These are phyloP conservation scores for Leucosporidium yakuticum DNA, from an alignment of 768 basidiomycete species.

Conservation along the genomic window DNA sequence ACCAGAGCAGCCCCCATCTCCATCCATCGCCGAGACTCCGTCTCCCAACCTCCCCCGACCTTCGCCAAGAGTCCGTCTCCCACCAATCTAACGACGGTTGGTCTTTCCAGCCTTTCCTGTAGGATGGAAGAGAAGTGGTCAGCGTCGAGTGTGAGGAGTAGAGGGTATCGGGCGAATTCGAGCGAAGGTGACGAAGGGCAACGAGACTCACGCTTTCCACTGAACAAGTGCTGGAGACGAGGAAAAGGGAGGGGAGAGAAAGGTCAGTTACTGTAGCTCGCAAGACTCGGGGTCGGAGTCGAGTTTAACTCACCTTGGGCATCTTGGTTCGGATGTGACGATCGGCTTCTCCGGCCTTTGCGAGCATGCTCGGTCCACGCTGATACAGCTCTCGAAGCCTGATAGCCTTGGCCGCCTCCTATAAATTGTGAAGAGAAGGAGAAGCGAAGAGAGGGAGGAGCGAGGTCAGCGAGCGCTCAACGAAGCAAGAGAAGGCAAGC, in stretches of 20 bases:
- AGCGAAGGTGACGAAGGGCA: not conserved
- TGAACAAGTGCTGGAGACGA: conserved; percentile 56
- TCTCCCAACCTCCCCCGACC: too few relatives aligned
- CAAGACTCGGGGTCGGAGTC: too few relatives aligned
- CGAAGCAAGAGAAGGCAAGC: not conserved
- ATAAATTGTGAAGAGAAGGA: conserved; percentile 22
- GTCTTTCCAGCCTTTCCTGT: conserved; percentile 63
- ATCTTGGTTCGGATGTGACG: conserved; percentile 50
- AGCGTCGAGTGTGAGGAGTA: not conserved
- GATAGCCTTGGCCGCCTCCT: conserved; percentile 75
- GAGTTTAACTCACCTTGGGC: conserved; percentile 53
- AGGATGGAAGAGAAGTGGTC: not conserved
- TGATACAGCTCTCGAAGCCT: conserved; percentile 81
- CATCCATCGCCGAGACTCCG: not conserved
- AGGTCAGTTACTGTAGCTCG: too few relatives aligned
- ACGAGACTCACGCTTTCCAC: conserved; percentile 62
- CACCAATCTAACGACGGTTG: conserved; percentile 47
- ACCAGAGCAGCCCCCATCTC: not conserved
- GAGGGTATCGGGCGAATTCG: too few relatives aligned
- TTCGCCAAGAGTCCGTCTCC: not conserved
- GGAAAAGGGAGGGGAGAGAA: too few relatives aligned
- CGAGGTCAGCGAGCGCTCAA: conserved; percentile 1
- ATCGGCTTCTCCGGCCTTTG: conserved; percentile 86
- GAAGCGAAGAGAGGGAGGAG: conserved; percentile 11
- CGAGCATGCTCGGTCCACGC: conserved; percentile 75